phyloP scores from a whole-genome alignment of 1,139 yeast species.

The Chernovozyma aurita region DNA sequence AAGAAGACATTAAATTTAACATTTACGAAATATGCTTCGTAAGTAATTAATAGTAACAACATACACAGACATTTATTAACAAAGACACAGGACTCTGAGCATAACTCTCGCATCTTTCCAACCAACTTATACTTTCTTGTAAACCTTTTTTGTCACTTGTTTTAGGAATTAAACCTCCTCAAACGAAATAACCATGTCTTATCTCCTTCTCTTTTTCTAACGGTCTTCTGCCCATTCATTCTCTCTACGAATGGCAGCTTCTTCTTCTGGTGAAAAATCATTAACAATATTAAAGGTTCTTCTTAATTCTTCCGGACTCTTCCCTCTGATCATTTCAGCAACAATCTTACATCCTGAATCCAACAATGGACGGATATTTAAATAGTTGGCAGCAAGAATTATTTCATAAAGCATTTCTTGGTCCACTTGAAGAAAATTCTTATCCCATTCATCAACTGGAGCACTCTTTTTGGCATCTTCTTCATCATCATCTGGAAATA shows the following conservation, averaged over 20 bases:
- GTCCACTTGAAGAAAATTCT: slow-evolving; percentile 90
- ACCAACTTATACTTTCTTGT: no score
- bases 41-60: no score
- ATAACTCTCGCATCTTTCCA: no score
- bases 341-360: slow-evolving; percentile 97
- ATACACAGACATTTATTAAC: no score
- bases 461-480: slow-evolving; percentile 81
- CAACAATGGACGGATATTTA: slow-evolving; percentile 87
- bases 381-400: slow-evolving; percentile 90
- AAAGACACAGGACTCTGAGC: no score
- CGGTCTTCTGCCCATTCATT: slow-evolving; percentile 99
- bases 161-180: no score
- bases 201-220: no score
- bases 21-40: no score
- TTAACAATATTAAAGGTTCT: slow-evolving; percentile 93
- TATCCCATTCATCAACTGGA: slow-evolving; percentile 95
- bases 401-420: slow-evolving; percentile 98
- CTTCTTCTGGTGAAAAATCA: slow-evolving; percentile 97
- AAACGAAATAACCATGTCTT: no score
- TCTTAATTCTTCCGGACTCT: slow-evolving; percentile 94
- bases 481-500: slow-evolving; percentile 67
- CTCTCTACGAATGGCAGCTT: slow-evolving; percentile 94
- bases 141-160: no score
- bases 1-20: no score
- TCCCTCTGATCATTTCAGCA: slow-evolving; percentile 96